Evolutionary conservation across 2,329 filamentous ascomycete species (phyloP), one percentile per base, ranked within the genome.

Genomic region (Podosphaera fusca): DNA sequence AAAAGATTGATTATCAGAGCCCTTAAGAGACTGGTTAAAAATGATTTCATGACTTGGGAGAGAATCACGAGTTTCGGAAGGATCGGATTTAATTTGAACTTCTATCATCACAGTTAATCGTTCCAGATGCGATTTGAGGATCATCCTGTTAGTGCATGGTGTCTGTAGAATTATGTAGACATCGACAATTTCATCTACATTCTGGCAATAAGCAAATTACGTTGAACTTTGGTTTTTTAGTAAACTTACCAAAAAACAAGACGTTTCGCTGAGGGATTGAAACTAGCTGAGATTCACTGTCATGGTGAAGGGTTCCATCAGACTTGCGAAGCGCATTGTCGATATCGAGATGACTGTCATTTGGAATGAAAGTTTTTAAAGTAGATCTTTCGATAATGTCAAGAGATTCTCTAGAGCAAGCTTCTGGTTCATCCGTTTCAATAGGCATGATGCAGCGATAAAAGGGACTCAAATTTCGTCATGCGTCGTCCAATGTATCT

Each of bases 121-220:
- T 55, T 73, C 72, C 40, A 87, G 71, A 57, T 80, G 79, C 40
- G 76, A 73, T 57, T 76, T 73, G 29, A 87, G 69, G 0, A 72
- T 70, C 36, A 72, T 67, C 59, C 83, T 75, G 57, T 79, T 75
- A 57, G 76, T 71, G 64, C 76, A 73, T 3, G 81, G 80, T 7
- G 81, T 81, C 63, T 78, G 77, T 58, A 89, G 74, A 9, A 86
- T 73, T 60, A 88, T 71, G 64, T 85, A 80, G 21, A 87, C 74
- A 60, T 81, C 72, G 58, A 85, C 75, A 33, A 79, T 79, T 72
- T 89, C 85, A 76, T 89, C 85, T 88, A 70, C 58, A 66, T 65
- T 72, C 71, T 75, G 70, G 63, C 65, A 69, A 72, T 76, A 69
- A 76, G 75, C 70, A 72, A 70, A 69, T 71, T 64, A 65, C 61